Base-by-base conservation (phyloP, 495 filamentous ascomycete genomes). In the Filosporella fistucella region DNA sequence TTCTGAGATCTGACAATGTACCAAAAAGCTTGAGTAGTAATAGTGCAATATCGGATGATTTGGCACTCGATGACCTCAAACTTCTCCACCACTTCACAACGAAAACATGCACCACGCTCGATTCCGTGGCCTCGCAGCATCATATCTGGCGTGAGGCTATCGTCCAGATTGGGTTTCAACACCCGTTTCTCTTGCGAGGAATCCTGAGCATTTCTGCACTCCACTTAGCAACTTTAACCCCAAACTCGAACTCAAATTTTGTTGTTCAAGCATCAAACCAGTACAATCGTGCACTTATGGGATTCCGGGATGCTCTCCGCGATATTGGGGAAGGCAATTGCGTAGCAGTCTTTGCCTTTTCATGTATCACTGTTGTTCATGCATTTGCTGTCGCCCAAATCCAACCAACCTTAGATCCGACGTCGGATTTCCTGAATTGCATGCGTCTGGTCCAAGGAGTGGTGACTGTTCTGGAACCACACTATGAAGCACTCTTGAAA, bases 321-420 rank as follows among this genome's bases (percentile, higher is more conserved):
- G 59, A 59, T 8, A 50, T 70, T 26, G 61, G 63, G 26, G 57
- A 58, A 16, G 33, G 60, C 14, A 68, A 74, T 38, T 71, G 62
- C 39, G 63, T 68, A 42, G 71, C 74, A 8, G 60, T 67, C 28
- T 74, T 75, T 42, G 68, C 69, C 0, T 58, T 77, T 8, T 72
- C 68, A 21, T 67, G 62, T 21, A 49, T 75, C 7, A 66, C 75
- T 47, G 60, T 72, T 11, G 62, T 71, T 7, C 74, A 70, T 48
- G 63, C 65, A 0, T 71, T 73, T 47, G 74, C 62, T 21, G 17
- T 40, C 5, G 17, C 37, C 7, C 37, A 40, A 20, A 40, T 40
- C 4, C 66, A 68, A 21, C 67, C 65, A 0, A 55, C 58, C 0
- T 52, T 42, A 11, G 26, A 34, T 4, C 36, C 46, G n/a, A 34